phyloP scores from a whole-genome alignment of 768 basidiomycete genomes.

The Serendipita sp. region DNA sequence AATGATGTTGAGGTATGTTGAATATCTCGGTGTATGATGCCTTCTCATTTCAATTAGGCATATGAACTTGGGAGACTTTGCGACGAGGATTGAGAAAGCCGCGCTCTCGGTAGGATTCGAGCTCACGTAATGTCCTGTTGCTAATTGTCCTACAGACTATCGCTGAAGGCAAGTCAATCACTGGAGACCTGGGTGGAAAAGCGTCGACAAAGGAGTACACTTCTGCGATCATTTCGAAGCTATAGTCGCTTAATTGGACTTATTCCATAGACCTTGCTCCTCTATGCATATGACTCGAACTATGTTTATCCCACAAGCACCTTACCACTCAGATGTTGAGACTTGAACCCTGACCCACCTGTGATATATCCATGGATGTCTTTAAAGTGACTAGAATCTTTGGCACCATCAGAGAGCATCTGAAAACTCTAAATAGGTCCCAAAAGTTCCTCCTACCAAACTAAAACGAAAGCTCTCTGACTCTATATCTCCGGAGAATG shows the following conservation, averaged over 20 bases:
- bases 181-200: conserved; percentile 90
- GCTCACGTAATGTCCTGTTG: not conserved
- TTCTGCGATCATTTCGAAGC: conserved; percentile 63
- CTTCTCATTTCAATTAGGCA: conserved; percentile 36
- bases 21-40: conserved; percentile 6
- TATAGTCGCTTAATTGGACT: conserved; percentile 20
- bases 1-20: conserved; percentile 86
- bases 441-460: conserved; percentile 9
- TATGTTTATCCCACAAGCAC: not conserved
- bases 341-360: too few species aligned
- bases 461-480: conserved; percentile 16
- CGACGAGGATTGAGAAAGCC: conserved; percentile 82
- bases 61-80: conserved; percentile 77
- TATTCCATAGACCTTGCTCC: not conserved
- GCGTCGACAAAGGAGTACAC: conserved; percentile 84
- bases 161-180: conserved; percentile 89
- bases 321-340: not conserved
- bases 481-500: conserved; percentile 11
- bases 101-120: conserved; percentile 55
- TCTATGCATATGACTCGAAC: not conserved
- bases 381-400: not conserved
- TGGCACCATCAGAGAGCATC: not conserved
- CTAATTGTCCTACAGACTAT: conserved; percentile 51
- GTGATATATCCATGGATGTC: not conserved
- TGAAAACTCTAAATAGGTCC: not conserved